A percentile compares a stretch with the other conserved stretches of the same genome.
Conservation (phyloP, 2,329 filamentous ascomycete genomes). For the Kalmusia sp. region DNA sequence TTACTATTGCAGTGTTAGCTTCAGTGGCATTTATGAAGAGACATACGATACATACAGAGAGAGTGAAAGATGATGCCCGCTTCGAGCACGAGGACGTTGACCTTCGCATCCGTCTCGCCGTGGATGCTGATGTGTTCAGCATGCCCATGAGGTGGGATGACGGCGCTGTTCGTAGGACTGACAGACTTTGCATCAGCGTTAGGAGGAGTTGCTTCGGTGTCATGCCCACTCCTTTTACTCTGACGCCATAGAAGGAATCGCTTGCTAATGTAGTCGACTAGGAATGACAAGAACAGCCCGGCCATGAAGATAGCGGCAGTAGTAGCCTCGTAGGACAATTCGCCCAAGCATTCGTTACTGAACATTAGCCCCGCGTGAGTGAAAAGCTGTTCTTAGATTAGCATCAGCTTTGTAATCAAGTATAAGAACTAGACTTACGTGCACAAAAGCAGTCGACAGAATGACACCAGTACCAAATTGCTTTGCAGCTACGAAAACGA, state of each 20-base stretch:
- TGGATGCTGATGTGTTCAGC: slow-evolving; percentile 28
- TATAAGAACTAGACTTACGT: slow-evolving; percentile 53
- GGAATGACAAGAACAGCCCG: slow-evolving; percentile 74
- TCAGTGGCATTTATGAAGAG: neutral
- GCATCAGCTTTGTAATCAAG: neutral
- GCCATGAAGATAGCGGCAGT: slow-evolving; percentile 76
- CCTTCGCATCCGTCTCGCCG: slow-evolving; percentile 50
- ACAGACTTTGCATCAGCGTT: slow-evolving; percentile 22
- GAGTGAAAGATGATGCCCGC: slow-evolving; percentile 79
- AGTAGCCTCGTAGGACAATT: slow-evolving; percentile 71
- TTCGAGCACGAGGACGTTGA: slow-evolving; percentile 74
- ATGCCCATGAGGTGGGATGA: slow-evolving; percentile 15
- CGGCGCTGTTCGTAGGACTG: slow-evolving; percentile 20
- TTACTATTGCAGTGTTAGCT: slow-evolving; percentile 52
- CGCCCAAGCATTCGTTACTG: slow-evolving; percentile 70
- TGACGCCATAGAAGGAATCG: slow-evolving; percentile 59
- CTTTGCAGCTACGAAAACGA: slow-evolving; percentile 70
- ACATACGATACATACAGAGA: slow-evolving; percentile 57
- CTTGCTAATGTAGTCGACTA: slow-evolving; percentile 72
- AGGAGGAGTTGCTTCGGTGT: slow-evolving; percentile 20
- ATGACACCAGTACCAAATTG: slow-evolving; percentile 77
- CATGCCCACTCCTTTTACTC: slow-evolving; percentile 21
- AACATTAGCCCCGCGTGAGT: slow-evolving; percentile 79
- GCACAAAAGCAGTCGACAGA: slow-evolving; percentile 74
- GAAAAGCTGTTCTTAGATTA: slow-evolving; percentile 63